Evolutionary conservation across 2,329 filamentous ascomycete genomes (phyloP), one percentile per base, ranked within the genome.

Genomic region (Lecanicillium sp.): DNA sequence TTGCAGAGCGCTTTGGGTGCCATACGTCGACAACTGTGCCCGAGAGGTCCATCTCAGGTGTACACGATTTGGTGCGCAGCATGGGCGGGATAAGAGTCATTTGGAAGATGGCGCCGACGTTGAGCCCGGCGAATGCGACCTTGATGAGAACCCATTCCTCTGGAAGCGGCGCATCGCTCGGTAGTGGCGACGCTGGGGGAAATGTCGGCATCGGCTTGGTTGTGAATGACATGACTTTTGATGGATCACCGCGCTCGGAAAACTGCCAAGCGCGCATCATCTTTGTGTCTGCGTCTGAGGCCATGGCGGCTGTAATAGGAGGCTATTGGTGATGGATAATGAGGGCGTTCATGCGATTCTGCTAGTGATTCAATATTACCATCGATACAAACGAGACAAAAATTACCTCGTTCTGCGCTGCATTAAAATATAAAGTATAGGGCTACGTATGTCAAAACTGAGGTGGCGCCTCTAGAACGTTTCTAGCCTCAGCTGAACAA

Each of bases 31-130:
- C 46, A 7, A 70, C 53, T 4, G 54, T 57, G 7, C 67, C 67
- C 2, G 62, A 60, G 28, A 69, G 61, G 40, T 71, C 66, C 46
- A 65, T 57, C 13, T 68, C 66, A 5, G 66, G 64, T 2, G 62
- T 57, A 32, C 41, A 65, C 4, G 43, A 55, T 36, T 45, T 49
- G 45, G 46, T 48, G 45, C 67, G 61, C 44, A 56, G 54, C 33
- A 59, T 56, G 39, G 46, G 54, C 38, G 66, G 65, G 27, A 67
- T 44, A 4, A 68, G 51, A n/a, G 56, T 53, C 54, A 67, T 61
- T 14, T 63, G 56, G 33, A 65, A 58, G 27, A 60, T 57, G 39
- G 63, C 61, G 22, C 65, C 65, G 4, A 64, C 63, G 43, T 70
- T 71, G 41, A 72, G 64, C 12, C 61, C 64, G 4, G 60, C 64